Conservation (phyloP, 2,329 filamentous ascomycete species). For the Talaromyces sp. region DNA sequence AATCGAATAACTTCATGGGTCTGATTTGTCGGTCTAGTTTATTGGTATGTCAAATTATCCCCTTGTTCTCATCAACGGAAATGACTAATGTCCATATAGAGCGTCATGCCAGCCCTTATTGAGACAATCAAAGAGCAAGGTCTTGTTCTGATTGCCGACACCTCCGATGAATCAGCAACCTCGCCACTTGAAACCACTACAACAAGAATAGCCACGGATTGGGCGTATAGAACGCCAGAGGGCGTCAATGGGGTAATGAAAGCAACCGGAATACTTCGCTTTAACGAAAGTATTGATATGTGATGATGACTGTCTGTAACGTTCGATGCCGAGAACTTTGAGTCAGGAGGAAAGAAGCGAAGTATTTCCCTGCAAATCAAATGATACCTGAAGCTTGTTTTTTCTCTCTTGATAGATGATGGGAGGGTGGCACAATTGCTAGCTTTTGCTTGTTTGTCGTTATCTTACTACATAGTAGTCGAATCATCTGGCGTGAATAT, state of each 20-base stretch:
- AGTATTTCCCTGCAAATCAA: neutral
- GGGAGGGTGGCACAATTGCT: conserved; percentile 1
- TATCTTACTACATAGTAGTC: conserved; percentile 21
- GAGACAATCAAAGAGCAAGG: conserved; percentile 94
- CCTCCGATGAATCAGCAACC: conserved; percentile 55
- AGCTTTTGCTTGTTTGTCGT: neutral
- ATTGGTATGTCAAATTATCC: conserved; percentile 52
- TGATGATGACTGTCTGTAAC: conserved; percentile 25
- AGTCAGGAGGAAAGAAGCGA: neutral
- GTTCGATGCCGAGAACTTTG: too few species aligned
- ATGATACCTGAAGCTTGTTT: conserved; percentile 12
- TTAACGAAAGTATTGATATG: conserved; percentile 87
- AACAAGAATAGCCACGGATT: conserved; percentile 34
- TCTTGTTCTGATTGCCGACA: conserved; percentile 85
- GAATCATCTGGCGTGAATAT: neutral
- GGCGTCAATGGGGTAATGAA: conserved; percentile 85
- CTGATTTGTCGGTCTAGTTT: conserved; percentile 84
- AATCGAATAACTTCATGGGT: conserved; percentile 98
- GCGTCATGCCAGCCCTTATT: conserved; percentile 86
- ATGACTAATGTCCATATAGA: conserved; percentile 48
- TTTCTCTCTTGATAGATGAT: conserved; percentile 11
- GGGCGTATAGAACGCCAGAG: conserved; percentile 59
- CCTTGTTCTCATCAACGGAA: neutral
- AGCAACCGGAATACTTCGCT: conserved; percentile 80
- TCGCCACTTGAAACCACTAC: conserved; percentile 24